Evolutionary conservation across 2,329 filamentous ascomycete species (phyloP).

Genomic region (Aspergillus aculeatinus): DNA sequence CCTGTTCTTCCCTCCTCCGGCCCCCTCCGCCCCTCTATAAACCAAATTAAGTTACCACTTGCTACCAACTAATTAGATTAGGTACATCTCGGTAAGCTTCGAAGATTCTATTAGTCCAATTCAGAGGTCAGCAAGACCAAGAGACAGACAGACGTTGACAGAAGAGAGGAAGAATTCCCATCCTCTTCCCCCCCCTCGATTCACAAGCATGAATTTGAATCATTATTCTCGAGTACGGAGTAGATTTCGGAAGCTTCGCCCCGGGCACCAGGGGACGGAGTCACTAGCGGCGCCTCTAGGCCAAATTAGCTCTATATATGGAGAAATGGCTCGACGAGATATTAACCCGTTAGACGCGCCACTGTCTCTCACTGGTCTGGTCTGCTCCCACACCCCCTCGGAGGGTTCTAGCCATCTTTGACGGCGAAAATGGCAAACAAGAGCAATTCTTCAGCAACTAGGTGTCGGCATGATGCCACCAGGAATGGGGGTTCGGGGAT

Average conservation of each 20-base stretch:
- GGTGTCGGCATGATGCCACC: background rate
- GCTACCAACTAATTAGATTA: background rate
- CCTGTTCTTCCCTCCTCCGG: background rate
- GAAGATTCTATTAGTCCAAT: background rate
- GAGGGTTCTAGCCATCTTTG: background rate
- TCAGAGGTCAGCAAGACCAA: background rate
- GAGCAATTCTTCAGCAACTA: background rate
- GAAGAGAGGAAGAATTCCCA: background rate
- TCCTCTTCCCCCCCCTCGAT: too few relatives aligned
- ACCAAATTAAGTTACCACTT: background rate
- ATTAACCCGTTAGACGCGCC: background rate
- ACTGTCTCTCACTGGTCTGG: background rate
- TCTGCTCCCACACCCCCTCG: background rate
- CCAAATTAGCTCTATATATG: background rate
- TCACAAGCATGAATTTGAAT: too few relatives aligned
- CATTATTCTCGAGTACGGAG: background rate
- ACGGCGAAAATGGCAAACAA: background rate
- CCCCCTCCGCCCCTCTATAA: background rate
- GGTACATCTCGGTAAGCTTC: background rate
- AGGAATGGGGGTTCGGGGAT: background rate
- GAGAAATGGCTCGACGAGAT: background rate
- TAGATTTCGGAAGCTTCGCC: constrained; percentile 8
- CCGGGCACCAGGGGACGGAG: constrained; percentile 9
- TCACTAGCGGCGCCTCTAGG: constrained; percentile 14
- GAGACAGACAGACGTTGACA: background rate